Evolutionary conservation across 2,329 filamentous ascomycete genomes (phyloP).

Genomic region (Bipolaris gigantea): DNA sequence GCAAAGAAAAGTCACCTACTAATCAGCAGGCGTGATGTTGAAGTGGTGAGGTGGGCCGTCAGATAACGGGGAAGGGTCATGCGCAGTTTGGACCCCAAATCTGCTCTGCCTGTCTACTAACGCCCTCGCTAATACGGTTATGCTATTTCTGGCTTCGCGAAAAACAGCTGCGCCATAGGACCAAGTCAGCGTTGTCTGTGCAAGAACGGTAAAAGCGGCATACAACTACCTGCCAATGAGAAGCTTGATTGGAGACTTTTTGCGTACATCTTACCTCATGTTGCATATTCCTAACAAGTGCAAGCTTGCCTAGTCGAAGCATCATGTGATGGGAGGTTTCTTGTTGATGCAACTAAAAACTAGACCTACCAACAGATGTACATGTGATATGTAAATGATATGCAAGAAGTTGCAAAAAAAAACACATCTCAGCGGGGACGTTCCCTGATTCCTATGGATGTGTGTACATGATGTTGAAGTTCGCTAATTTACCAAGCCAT

Average conservation of each 20-base stretch:
- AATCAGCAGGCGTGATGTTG: slow-evolving; percentile 21
- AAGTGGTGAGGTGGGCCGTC: slow-evolving; percentile 2
- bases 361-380: too few species aligned
- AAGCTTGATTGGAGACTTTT: neutral
- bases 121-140: slow-evolving; percentile 8
- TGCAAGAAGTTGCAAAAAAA: too few species aligned
- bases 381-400: too few species aligned
- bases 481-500: too few species aligned
- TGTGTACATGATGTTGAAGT: too few species aligned
- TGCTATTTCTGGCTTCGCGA: slow-evolving; percentile 10
- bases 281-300: neutral
- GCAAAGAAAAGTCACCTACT: slow-evolving; percentile 6
- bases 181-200: neutral
- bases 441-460: too few species aligned
- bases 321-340: neutral
- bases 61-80: slow-evolving; percentile 6
- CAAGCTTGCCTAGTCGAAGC: neutral
- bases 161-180: neutral
- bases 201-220: neutral
- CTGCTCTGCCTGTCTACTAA: slow-evolving; percentile 2
- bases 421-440: too few species aligned
- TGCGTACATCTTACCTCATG: neutral
- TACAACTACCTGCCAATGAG: neutral
- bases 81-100: slow-evolving; percentile 9
- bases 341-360: too few species aligned